Evolutionary conservation across 257 asterid species (phyloP).

Genomic region (Solanum rostratum): DNA sequence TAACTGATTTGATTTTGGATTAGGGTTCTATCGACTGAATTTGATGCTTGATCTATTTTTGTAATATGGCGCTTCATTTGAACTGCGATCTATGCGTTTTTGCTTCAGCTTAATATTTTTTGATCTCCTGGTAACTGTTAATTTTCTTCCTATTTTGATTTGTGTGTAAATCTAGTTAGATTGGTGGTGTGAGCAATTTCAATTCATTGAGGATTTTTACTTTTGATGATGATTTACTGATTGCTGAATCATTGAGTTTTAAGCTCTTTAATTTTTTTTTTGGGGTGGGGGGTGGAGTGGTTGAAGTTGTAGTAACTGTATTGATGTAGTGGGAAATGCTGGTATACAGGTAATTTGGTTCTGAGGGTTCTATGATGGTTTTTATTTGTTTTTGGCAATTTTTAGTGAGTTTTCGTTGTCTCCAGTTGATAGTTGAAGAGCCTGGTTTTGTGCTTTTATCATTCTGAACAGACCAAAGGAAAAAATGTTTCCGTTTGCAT

Average conservation of each 20-base stretch:
- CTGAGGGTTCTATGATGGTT: background rate
- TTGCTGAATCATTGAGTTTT: background rate
- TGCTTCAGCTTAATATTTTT: background rate
- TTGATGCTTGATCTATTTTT: constrained; percentile 4
- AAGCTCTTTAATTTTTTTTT: background rate
- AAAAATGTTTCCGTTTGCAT: background rate
- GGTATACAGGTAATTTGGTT: background rate
- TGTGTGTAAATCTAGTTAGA: background rate
- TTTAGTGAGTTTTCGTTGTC: background rate
- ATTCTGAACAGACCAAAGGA: background rate
- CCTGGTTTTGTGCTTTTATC: background rate
- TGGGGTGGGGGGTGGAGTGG: no score
- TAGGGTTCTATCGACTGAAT: background rate
- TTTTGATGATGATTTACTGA: background rate
- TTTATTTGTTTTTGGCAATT: background rate
- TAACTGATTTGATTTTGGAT: background rate
- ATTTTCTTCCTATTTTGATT: background rate
- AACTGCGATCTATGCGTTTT: background rate
- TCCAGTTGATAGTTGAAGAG: background rate
- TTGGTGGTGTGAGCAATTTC: background rate
- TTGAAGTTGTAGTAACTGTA: background rate
- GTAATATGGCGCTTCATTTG: background rate
- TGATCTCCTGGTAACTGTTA: background rate
- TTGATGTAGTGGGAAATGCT: background rate
- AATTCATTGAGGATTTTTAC: background rate